Evolutionary conservation across 352 stramenopile genomes (phyloP), one percentile per base, ranked within the genome.

Genomic region (Pythium graminicola): DNA sequence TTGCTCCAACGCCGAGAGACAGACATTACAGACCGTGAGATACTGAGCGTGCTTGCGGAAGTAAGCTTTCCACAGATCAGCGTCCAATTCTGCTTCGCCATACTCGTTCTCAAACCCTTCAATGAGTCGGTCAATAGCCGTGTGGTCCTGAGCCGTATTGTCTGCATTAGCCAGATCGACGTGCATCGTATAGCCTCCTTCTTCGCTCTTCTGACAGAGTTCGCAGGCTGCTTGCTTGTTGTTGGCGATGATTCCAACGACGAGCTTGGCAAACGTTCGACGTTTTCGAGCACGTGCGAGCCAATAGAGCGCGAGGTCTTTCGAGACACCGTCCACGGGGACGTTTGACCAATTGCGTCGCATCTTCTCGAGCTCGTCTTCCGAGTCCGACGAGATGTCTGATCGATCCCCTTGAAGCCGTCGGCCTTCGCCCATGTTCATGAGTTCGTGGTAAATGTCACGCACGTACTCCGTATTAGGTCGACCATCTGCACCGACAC

Each of bases 1-100:
- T 51, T 86, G 69, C 57, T 82, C 64, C 3, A 81, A 63, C 19
- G 69, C 67, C 16, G 73, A 77, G 24, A 91, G 58, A 57, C 95
- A 98, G 40, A 95, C 77, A 52, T 97, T 96, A 72, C 94, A 98
- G 19, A 95, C 79, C 33, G 95, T 98, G 46, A 95, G 79, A 65
- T 92, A 98, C 42, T 70, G 71, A 11, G 93, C 95, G 53, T 97
- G 83, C 62, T 95, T 92, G 55, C 92, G 79, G 65, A 98, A 98
- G 73, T 94, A 98, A 19, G 95, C 92, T 73, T 98, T 98, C 95
- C 95, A 98, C 4, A 98, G 69, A 60, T 96, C 87, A 0, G 73
- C 58, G 52, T 97, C 86, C 50, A 85, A 75, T 67, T 98, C 92
- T 35, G 78, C 54, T 17, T 77, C 66, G 24, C 86, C 89, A 57